Conservation (phyloP, 2,329 filamentous ascomycete genomes). For the Amesomyces nigricolor region DNA sequence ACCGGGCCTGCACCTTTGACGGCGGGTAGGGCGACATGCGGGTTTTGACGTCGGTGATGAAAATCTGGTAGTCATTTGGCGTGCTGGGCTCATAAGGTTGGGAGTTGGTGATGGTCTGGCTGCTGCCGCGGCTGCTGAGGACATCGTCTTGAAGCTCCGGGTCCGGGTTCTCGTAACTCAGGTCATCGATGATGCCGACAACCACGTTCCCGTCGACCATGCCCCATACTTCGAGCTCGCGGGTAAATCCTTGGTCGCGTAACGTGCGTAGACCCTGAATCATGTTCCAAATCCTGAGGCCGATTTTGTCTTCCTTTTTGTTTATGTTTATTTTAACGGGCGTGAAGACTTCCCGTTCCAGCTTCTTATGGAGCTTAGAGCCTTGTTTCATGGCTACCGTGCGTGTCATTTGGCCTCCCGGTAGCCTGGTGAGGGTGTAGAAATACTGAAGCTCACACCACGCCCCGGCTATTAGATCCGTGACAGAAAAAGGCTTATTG, state of each 20-base stretch:
- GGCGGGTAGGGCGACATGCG: slow-evolving; percentile 60
- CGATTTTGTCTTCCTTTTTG: slow-evolving; percentile 77
- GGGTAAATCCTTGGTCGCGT: slow-evolving; percentile 63
- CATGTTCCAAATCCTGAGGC: slow-evolving; percentile 81
- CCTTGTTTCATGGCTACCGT: slow-evolving; percentile 84
- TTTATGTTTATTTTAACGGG: slow-evolving; percentile 66
- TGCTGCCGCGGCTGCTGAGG: slow-evolving; percentile 32
- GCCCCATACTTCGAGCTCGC: slow-evolving; percentile 82
- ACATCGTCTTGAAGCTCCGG: slow-evolving; percentile 60
- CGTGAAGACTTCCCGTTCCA: slow-evolving; percentile 81
- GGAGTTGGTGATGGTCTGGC: slow-evolving; percentile 27
- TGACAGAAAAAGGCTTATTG: slow-evolving; percentile 75
- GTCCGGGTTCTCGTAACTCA: slow-evolving; percentile 74
- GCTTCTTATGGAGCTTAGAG: slow-evolving; percentile 68
- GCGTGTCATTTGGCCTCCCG: slow-evolving; percentile 64
- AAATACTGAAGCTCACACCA: slow-evolving; percentile 97
- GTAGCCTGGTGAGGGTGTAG: slow-evolving; percentile 71
- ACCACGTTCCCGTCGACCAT: slow-evolving; percentile 74
- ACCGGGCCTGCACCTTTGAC: slow-evolving; percentile 59
- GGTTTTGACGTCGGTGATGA: slow-evolving; percentile 87
- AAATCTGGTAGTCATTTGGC: slow-evolving; percentile 38
- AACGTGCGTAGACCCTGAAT: slow-evolving; percentile 77
- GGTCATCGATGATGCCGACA: slow-evolving; percentile 82
- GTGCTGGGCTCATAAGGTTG: slow-evolving; percentile 25
- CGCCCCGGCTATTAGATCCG: slow-evolving; percentile 78